Conservation (phyloP, 2,329 filamentous ascomycete genomes). For the Mycogone perniciosa region DNA sequence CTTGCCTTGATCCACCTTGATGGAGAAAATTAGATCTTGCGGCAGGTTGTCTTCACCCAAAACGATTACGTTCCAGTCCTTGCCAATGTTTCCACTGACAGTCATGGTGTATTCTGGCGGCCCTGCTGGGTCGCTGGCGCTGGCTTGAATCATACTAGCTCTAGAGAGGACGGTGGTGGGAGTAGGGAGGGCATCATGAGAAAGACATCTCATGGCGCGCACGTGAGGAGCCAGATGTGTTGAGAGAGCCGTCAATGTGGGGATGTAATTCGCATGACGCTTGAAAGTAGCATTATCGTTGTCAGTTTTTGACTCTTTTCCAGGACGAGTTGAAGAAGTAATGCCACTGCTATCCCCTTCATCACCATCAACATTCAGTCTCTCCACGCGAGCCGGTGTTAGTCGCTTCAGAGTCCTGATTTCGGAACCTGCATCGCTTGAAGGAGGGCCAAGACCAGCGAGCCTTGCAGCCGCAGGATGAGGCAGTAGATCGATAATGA, state of each 20-base stretch:
- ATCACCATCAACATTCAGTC: not conserved
- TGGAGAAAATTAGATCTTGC: constrained; percentile 14
- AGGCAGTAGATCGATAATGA: constrained; percentile 8
- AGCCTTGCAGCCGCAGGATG: not conserved
- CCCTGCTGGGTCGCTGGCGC: not conserved
- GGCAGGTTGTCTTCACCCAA: not conserved
- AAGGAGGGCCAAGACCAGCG: not conserved
- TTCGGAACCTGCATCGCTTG: not conserved
- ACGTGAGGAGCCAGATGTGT: not conserved
- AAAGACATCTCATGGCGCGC: not conserved
- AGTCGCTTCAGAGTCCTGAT: not conserved
- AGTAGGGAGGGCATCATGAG: not conserved
- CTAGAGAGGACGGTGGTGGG: not conserved
- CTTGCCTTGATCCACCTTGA: constrained; percentile 1
- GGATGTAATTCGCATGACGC: not conserved
- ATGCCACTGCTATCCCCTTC: no score
- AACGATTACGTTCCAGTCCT: not conserved
- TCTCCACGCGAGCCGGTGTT: not conserved
- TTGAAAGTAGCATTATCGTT: not conserved
- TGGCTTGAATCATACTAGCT: no score
- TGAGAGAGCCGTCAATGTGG: not conserved
- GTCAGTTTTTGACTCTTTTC: not conserved
- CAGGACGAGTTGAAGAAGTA: no score
- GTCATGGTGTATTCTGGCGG: not conserved
- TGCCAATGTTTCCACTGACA: not conserved